phyloP scores from a whole-genome alignment of 495 filamentous ascomycete species.

The Terfezia boudieri region DNA sequence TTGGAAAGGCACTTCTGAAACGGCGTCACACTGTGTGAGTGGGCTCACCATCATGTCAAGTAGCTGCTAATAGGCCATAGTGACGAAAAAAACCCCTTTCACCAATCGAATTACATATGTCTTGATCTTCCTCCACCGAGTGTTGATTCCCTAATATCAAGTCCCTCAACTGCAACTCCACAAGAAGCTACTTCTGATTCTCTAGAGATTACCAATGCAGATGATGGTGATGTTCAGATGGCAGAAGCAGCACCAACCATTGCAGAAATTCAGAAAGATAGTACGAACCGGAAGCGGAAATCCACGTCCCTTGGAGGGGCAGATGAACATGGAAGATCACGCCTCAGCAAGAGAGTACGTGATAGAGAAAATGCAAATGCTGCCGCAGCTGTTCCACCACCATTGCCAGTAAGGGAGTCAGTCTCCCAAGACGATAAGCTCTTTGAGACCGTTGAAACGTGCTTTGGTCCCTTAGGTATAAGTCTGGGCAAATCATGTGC shows the following conservation, averaged over 20 bases:
- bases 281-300: slow-evolving; percentile 15
- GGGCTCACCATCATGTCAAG: too few relatives aligned
- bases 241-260: background rate
- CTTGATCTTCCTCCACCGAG: background rate
- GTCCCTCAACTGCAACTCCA: background rate
- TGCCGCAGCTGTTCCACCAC: slow-evolving; percentile 11
- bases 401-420: background rate
- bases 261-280: background rate
- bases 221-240: background rate
- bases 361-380: slow-evolving; percentile 19
- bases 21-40: slow-evolving; percentile 7
- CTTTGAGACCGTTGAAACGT: slow-evolving; percentile 15
- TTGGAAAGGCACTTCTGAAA: slow-evolving; percentile 35
- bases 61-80: too few relatives aligned
- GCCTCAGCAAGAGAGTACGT: slow-evolving; percentile 16
- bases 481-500: slow-evolving; percentile 9
- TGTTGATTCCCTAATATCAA: background rate
- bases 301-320: slow-evolving; percentile 14
- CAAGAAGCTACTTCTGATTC: background rate
- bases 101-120: too few relatives aligned
- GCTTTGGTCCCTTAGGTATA: slow-evolving; percentile 13
- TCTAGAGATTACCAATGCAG: background rate
- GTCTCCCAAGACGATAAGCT: slow-evolving; percentile 17
- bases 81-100: too few relatives aligned
- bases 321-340: slow-evolving; percentile 13